Evolutionary conservation across 768 basidiomycete genomes (phyloP).

Genomic region (Russula sp.): DNA sequence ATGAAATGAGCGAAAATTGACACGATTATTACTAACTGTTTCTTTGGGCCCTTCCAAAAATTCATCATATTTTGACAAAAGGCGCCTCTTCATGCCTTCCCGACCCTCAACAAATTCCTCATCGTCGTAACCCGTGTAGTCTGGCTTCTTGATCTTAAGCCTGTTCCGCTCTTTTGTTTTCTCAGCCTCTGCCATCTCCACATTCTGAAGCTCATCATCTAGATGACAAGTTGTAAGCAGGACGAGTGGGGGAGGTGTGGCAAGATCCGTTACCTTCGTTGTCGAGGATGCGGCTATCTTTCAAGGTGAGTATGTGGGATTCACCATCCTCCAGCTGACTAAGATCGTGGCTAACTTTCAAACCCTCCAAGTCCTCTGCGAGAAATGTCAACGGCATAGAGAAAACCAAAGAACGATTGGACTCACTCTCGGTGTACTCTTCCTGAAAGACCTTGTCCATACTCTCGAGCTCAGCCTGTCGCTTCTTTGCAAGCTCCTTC

Average conservation of each 20-base stretch:
- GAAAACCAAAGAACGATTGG: neutral
- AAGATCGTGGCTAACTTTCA: slow-evolving; percentile 95
- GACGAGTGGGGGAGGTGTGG: neutral
- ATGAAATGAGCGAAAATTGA: neutral
- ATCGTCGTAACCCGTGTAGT: slow-evolving; percentile 95
- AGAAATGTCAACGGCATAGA: slow-evolving; percentile 1
- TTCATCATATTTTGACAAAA: slow-evolving; percentile 92
- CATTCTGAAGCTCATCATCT: slow-evolving; percentile 98
- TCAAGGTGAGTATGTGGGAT: slow-evolving; percentile 91
- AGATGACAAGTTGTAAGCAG: slow-evolving; percentile 10
- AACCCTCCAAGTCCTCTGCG: slow-evolving; percentile 80
- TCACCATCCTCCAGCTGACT: slow-evolving; percentile 90
- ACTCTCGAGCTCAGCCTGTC: slow-evolving; percentile 75
- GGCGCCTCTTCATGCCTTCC: slow-evolving; percentile 71
- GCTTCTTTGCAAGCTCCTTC: slow-evolving; percentile 77
- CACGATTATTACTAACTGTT: slow-evolving; percentile 38
- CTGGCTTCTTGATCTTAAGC: slow-evolving; percentile 78
- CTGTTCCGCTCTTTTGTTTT: slow-evolving; percentile 71
- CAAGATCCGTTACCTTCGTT: slow-evolving; percentile 61
- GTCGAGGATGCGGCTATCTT: slow-evolving; percentile 92
- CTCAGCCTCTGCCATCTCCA: slow-evolving; percentile 89
- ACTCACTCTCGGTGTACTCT: slow-evolving; percentile 83
- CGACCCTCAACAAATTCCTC: slow-evolving; percentile 79
- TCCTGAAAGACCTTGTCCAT: slow-evolving; percentile 73
- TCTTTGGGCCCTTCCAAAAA: slow-evolving; percentile 70